These are phyloP conservation scores for Isoetes taiwanensis DNA, from an alignment of 75 land plant species.

Conservation along the genomic window DNA sequence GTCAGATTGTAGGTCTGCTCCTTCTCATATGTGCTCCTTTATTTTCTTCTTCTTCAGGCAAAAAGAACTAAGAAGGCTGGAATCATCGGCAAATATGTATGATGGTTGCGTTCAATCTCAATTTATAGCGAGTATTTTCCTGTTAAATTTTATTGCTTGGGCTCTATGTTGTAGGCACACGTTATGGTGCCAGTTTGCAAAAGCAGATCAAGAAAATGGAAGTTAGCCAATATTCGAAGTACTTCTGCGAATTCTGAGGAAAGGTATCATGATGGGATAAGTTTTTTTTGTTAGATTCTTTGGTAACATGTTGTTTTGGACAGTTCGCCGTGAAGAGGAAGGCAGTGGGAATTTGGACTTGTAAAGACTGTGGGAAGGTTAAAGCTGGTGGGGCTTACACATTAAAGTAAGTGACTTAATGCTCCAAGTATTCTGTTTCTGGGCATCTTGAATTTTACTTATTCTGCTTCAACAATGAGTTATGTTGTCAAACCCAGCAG, in stretches of 20 bases:
- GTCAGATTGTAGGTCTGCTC: too few species aligned
- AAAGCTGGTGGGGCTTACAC: constrained; percentile 21
- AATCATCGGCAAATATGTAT: constrained; percentile 66
- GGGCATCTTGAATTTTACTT: too few species aligned
- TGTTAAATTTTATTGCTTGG: not conserved
- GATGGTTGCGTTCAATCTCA: not conserved
- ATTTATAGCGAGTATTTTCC: too few species aligned
- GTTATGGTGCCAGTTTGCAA: constrained; percentile 80
- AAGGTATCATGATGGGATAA: constrained; percentile 24
- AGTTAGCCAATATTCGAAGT: constrained; percentile 67
- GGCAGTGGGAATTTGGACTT: constrained; percentile 19
- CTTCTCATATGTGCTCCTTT: too few species aligned
- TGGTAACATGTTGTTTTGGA: not conserved
- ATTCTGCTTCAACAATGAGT: too few species aligned
- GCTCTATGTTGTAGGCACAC: constrained; percentile 36
- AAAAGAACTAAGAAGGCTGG: constrained; percentile 37
- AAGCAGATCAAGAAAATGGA: constrained; percentile 85
- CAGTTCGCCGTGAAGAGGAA: constrained; percentile 21
- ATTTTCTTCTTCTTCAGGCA: too few species aligned
- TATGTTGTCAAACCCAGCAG: too few species aligned
- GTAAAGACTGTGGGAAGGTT: constrained; percentile 22
- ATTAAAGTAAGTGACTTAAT: constrained; percentile 11
- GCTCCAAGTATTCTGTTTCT: too few species aligned
- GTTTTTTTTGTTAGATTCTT: not conserved
- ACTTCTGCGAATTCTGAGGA: constrained; percentile 77